Evolutionary conservation across 495 filamentous ascomycete genomes (phyloP).

Genomic region (Aspergillus sclerotioniger): DNA sequence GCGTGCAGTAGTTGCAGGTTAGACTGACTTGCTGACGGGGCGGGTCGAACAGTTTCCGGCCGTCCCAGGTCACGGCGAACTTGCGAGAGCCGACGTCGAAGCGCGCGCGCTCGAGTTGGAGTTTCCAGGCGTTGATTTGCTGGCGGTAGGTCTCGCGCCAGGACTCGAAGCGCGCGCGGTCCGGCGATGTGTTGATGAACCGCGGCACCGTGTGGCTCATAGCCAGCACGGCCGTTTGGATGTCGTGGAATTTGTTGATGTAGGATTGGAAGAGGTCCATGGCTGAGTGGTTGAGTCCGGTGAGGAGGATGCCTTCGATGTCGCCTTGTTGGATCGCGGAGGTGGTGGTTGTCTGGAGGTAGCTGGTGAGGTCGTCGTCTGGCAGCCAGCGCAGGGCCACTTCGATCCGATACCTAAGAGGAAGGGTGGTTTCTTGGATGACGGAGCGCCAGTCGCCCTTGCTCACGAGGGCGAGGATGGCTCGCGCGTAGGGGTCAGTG

Average conservation of each 20-base stretch:
- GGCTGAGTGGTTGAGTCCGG: constrained; percentile 73
- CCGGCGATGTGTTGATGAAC: constrained; percentile 65
- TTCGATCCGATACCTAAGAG: constrained; percentile 79
- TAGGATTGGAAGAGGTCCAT: constrained; percentile 86
- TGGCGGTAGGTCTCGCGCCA: constrained; percentile 82
- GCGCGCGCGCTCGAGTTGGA: constrained; percentile 60
- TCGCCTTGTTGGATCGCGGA: constrained; percentile 71
- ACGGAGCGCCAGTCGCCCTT: constrained; percentile 85
- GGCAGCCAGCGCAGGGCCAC: constrained; percentile 82
- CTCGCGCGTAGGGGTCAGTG: constrained; percentile 81
- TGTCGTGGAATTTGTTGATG: constrained; percentile 79
- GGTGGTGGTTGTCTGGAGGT: constrained; percentile 61
- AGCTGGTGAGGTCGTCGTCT: constrained; percentile 72
- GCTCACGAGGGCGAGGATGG: constrained; percentile 87
- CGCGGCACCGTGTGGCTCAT: constrained; percentile 77
- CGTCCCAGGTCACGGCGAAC: constrained; percentile 62
- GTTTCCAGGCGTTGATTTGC: constrained; percentile 73
- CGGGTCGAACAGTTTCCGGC: constrained; percentile 60
- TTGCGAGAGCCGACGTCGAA: constrained; percentile 58
- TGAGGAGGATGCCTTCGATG: constrained; percentile 84
- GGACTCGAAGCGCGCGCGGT: constrained; percentile 59
- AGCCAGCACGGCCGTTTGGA: constrained; percentile 85
- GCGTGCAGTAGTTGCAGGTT: constrained; percentile 80
- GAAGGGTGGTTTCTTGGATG: constrained; percentile 75
- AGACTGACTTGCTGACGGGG: constrained; percentile 76